phyloP scores from a whole-genome alignment of 768 basidiomycete species.

The Russula foetens region DNA sequence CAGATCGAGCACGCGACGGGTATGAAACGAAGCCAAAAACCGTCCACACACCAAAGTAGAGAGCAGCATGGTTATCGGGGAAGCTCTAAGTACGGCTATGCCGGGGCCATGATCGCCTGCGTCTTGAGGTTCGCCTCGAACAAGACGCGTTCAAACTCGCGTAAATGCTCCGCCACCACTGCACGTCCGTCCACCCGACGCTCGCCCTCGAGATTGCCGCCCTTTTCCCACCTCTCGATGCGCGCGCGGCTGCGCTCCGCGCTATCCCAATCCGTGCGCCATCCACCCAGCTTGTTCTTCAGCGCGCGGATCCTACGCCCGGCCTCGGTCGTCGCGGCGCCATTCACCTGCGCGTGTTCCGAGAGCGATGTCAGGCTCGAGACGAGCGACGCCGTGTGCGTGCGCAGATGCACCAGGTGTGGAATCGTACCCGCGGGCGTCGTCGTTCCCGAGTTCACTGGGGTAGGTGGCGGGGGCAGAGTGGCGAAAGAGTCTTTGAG shows the following conservation, averaged over 20 bases:
- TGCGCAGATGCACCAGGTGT: constrained; percentile 63
- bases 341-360: constrained; percentile 84
- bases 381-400: constrained; percentile 66
- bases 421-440: constrained; percentile 55
- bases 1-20: constrained; percentile 12
- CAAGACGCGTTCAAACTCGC: constrained; percentile 65
- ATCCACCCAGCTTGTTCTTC: constrained; percentile 75
- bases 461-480: constrained; percentile 34
- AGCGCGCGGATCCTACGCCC: constrained; percentile 80
- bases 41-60: background rate
- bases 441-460: constrained; percentile 39
- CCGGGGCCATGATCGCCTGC: constrained; percentile 74
- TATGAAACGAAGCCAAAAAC: background rate
- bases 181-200: constrained; percentile 59
- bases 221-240: constrained; percentile 79
- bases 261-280: constrained; percentile 77
- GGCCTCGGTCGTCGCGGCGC: constrained; percentile 76
- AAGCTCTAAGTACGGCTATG: constrained; percentile 23
- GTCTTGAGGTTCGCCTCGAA: constrained; percentile 69
- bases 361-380: constrained; percentile 69
- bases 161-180: constrained; percentile 71
- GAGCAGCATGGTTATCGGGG: background rate
- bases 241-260: constrained; percentile 69
- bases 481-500: constrained; percentile 47
- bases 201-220: constrained; percentile 34